Percentiles rank a stretch among this genome's conserved stretches.
These are phyloP conservation scores for Wolfiporia cocos DNA, from an alignment of 1,284 basidiomycete genomes.

Conservation along the genomic window DNA sequence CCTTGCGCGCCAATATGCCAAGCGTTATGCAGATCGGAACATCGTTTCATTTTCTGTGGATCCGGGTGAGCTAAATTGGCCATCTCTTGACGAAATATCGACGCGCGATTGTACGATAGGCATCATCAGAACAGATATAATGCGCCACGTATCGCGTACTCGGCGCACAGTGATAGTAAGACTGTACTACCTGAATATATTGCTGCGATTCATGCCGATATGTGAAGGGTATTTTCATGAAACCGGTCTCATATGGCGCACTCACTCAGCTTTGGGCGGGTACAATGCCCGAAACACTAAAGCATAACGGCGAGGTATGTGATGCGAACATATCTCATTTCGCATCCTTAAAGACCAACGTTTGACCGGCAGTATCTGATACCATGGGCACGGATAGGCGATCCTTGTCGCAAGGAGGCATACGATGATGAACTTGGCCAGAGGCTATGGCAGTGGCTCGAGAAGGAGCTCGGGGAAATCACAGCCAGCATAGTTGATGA, in stretches of 20 bases:
- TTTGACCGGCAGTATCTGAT: constrained; percentile 25
- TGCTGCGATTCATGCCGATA: background rate
- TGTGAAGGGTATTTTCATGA: constrained; percentile 9
- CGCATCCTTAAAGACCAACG: background rate
- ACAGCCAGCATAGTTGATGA: too few species aligned
- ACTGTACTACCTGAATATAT: background rate
- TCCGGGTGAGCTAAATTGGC: too few species aligned
- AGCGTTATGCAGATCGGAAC: constrained; percentile 24
- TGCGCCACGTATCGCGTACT: background rate
- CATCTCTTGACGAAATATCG: too few species aligned
- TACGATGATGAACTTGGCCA: constrained; percentile 24
- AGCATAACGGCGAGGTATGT: constrained; percentile 40
- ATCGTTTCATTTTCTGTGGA: constrained; percentile 32
- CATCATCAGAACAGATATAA: too few species aligned
- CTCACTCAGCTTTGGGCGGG: constrained; percentile 50
- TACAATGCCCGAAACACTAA: constrained; percentile 34
- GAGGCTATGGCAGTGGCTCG: constrained; percentile 33
- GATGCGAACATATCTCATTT: constrained; percentile 2
- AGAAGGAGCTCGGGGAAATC: constrained; percentile 19
- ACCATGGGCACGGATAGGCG: constrained; percentile 31
- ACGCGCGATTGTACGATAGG: too few species aligned
- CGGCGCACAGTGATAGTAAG: background rate
- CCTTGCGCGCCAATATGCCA: constrained; percentile 27
- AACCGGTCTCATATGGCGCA: constrained; percentile 28
- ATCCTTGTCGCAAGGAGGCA: constrained; percentile 14